These are phyloP conservation scores for Mariannaea elegans DNA, from an alignment of 2,329 filamentous ascomycete genomes.

Conservation along the genomic window DNA sequence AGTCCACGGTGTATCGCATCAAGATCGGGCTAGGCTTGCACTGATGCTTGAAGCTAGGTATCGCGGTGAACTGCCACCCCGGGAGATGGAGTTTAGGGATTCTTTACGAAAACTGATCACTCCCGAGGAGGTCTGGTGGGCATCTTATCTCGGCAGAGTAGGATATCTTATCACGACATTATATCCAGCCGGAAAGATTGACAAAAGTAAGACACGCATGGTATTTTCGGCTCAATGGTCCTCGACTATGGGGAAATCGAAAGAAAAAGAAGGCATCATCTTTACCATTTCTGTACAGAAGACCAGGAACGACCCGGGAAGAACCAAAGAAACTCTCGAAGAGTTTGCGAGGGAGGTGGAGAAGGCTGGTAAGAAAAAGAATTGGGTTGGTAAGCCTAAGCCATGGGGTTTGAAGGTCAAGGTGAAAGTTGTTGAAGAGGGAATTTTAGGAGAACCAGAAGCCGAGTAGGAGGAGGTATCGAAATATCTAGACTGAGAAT, in stretches of 20 bases:
- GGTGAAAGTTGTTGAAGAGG: slow-evolving; percentile 46
- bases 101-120: slow-evolving; percentile 63
- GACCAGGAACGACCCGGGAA: slow-evolving; percentile 47
- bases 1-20: slow-evolving; percentile 69
- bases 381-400: slow-evolving; percentile 51
- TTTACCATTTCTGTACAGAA: slow-evolving; percentile 54
- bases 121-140: slow-evolving; percentile 69
- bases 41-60: slow-evolving; percentile 72
- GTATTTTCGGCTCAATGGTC: slow-evolving; percentile 53
- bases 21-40: slow-evolving; percentile 67
- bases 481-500: too few relatives aligned
- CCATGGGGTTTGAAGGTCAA: slow-evolving; percentile 51
- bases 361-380: slow-evolving; percentile 69
- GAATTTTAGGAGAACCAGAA: slow-evolving; percentile 30
- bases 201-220: slow-evolving; percentile 49
- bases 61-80: slow-evolving; percentile 67
- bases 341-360: slow-evolving; percentile 54
- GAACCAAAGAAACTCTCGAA: slow-evolving; percentile 51
- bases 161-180: slow-evolving; percentile 65
- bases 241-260: slow-evolving; percentile 49
- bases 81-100: slow-evolving; percentile 63
- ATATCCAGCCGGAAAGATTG: slow-evolving; percentile 67
- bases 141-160: slow-evolving; percentile 68
- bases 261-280: slow-evolving; percentile 51
- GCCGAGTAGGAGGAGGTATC: too few relatives aligned